These are phyloP conservation scores for Mollisiaceae sp. DNA, from an alignment of 2,329 filamentous ascomycete species.

Conservation along the genomic window DNA sequence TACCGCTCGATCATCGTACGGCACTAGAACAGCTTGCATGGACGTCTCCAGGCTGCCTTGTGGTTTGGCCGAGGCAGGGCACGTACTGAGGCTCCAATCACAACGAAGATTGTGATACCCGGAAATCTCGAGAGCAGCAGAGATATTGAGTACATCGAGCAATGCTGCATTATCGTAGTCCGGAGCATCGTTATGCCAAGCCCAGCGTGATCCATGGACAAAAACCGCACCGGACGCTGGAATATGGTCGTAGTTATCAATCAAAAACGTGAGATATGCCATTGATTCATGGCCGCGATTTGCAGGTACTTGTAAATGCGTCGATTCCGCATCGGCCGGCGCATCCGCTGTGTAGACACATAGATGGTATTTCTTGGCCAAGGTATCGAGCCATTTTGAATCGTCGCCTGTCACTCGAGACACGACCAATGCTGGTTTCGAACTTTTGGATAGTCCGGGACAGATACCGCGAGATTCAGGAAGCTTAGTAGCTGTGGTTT, in stretches of 20 bases:
- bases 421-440: slow-evolving; percentile 52
- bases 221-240: slow-evolving; percentile 48
- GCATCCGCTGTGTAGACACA: slow-evolving; percentile 52
- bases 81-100: slow-evolving; percentile 53
- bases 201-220: slow-evolving; percentile 49
- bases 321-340: slow-evolving; percentile 35
- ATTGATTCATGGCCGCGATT: slow-evolving; percentile 55
- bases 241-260: slow-evolving; percentile 51
- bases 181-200: slow-evolving; percentile 52
- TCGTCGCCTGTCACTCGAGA: slow-evolving; percentile 49
- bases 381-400: slow-evolving; percentile 47
- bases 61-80: slow-evolving; percentile 42
- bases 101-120: slow-evolving; percentile 57
- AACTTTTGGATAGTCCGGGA: slow-evolving; percentile 45
- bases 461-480: slow-evolving; percentile 48
- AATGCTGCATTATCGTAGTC: slow-evolving; percentile 52
- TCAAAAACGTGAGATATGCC: slow-evolving; percentile 52
- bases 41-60: slow-evolving; percentile 50
- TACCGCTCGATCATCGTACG: slow-evolving; percentile 49
- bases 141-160: slow-evolving; percentile 46
- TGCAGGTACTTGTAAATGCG: slow-evolving; percentile 48
- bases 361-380: slow-evolving; percentile 49
- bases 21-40: slow-evolving; percentile 46
- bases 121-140: slow-evolving; percentile 44
- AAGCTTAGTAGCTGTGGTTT: slow-evolving; percentile 44